Conservation (phyloP, 257 asterid genomes). For the Nicotiana undulata region DNA sequence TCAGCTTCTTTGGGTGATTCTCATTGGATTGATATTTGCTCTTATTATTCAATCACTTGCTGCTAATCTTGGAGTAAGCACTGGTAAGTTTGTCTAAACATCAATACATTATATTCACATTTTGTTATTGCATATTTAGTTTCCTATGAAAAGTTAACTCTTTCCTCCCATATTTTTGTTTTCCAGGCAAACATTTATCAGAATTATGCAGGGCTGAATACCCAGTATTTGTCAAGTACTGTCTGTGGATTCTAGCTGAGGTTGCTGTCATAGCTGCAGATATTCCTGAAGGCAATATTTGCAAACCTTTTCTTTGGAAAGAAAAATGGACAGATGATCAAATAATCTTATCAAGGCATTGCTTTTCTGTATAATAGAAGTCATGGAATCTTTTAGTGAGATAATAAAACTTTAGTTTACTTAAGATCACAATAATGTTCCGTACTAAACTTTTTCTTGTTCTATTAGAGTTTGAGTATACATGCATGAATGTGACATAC, state of each 20-base stretch:
- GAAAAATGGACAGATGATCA: background rate
- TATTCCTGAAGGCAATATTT: constrained; percentile 72
- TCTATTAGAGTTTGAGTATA: background rate
- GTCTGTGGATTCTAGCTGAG: constrained; percentile 85
- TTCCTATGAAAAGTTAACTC: background rate
- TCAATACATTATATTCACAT: background rate
- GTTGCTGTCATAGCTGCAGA: constrained; percentile 91
- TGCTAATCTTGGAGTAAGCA: constrained; percentile 91
- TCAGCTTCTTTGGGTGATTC: constrained; percentile 88
- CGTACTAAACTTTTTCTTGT: background rate
- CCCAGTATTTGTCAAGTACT: constrained; percentile 50
- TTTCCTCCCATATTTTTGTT: background rate
- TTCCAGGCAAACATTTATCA: constrained; percentile 67
- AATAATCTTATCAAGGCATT: background rate
- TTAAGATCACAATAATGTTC: background rate
- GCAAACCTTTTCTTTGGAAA: background rate
- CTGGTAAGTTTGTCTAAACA: constrained; percentile 34
- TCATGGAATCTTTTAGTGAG: background rate
- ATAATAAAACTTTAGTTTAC: background rate
- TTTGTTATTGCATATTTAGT: background rate
- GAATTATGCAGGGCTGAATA: constrained; percentile 81
- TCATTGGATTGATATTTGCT: constrained; percentile 79
- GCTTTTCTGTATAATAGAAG: background rate
- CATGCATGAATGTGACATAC: background rate
- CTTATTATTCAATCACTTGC: constrained; percentile 90